Base-by-base conservation (phyloP, 2,329 filamentous ascomycete genomes). In the Fusarium subglutinans region DNA sequence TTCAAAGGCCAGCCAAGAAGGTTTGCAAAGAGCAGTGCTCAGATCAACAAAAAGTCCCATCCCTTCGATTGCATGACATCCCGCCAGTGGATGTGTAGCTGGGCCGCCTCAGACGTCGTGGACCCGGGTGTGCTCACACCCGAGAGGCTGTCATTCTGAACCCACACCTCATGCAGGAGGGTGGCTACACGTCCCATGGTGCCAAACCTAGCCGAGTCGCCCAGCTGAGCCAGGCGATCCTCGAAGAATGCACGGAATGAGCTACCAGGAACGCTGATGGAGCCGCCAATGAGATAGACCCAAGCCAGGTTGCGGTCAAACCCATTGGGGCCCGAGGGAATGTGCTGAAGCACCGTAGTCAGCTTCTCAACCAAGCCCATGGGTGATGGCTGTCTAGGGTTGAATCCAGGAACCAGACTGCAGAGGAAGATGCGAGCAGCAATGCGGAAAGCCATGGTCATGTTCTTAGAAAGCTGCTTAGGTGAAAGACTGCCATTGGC, bases 371-470 rank as follows among this genome's bases (percentile, higher is more conserved):
- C 90, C 30, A 98, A 88, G 74, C 91, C 91, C 78, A 92, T 86
- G 79, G 92, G 95, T 81, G 92, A 94, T 14, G 87, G 86, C 78
- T 96, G 92, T 65, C 87, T 88, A 54, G 93, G 93, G 77, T 92
- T 91, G 84, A 96, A 96, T 64, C 95, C 95, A 2, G 96, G 96
- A 1, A 98, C 94, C 41, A 99, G 88, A 80, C 94, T 95, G 90
- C 95, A 98, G n/a, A 98, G 91, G 84, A 98, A 98, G 84, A 99
- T 95, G 80, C 96, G 93, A 7, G 96, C 95, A 5, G 96, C 96
- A 61, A 97, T 87, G 78, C 96, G 94, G 90, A 97, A 99, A 48
- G 97, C 91, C 45, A 92, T 89, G 0, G 95, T 97, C 83, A 98
- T 94, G 86, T 97, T 98, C 82, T 90, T 91, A 80, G 92, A 92